Evolutionary conservation across 1,284 basidiomycete species (phyloP), one percentile per base, ranked within the genome.

Genomic region (Agaricales sp.): DNA sequence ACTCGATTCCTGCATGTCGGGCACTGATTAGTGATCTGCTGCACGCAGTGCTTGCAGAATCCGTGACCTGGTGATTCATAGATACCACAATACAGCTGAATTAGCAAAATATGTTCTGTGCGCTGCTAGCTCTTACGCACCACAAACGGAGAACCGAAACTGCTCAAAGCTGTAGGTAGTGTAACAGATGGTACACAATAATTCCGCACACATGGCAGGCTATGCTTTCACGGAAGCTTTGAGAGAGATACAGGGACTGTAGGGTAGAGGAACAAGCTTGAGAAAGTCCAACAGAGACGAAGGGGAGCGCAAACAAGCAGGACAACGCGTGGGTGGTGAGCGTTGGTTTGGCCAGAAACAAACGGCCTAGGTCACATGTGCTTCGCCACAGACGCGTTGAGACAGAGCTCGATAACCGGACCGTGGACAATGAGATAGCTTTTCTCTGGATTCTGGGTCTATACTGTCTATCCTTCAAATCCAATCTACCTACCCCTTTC

Each of bases 141-240:
- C 39, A 41, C 39, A 41, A 6, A 41, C 39, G 19, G 39, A 41
- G 39, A 41, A 41, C 8, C 39, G 39, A 16, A 41, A 41, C n/a
- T 41, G n/a, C 16, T 41, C 39, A 20, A 41, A 20, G 8, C 8
- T 16, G 19, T 18, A n/a, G n/a, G 6, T 16, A 16, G 16, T 8
- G 18, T n/a, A 16, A 16, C 39, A 41, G 19, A 41, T 41, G 39
- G 39, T 4, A 20, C 39, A 41, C 8, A 18, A 8, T n/a, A 16
- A 6, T 8, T 16, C 11, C 11, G 30, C 11, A n/a, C 30, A 11
- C 30, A 35, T 35, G n/a, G n/a, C 30, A 16, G 16, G 16, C 19
- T 16, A n/a, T 16, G 8, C 8, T 8, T 8, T n/a, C 19, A 16
- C 4, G 8, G 39, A 16, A 16, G 6, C 13, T 41, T 20, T 4